Conservation (phyloP, 2,329 filamentous ascomycete genomes). For the Xylariaceae sp. region DNA sequence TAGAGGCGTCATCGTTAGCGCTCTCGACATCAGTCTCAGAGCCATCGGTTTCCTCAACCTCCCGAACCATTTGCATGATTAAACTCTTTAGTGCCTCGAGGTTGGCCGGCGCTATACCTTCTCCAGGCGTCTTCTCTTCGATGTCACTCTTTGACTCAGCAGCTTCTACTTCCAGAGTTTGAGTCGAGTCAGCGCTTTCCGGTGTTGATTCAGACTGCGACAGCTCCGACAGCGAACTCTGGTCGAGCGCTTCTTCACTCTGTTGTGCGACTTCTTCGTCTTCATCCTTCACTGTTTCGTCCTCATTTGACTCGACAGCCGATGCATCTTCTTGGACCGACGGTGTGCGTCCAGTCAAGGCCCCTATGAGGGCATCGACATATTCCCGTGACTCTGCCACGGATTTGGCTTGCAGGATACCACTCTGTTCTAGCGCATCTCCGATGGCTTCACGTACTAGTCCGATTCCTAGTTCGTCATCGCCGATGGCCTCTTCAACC, state of each 20-base stretch:
- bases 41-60: constrained; percentile 35
- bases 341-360: constrained; percentile 36
- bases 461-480: constrained; percentile 49
- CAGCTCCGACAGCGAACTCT: background rate
- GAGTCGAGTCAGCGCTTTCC: background rate
- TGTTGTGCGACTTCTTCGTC: background rate
- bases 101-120: constrained; percentile 10
- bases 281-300: constrained; percentile 10
- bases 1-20: constrained; percentile 32
- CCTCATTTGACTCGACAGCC: constrained; percentile 2
- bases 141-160: constrained; percentile 5
- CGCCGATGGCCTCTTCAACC: constrained; percentile 53
- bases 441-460: constrained; percentile 51
- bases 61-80: constrained; percentile 47
- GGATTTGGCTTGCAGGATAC: constrained; percentile 43
- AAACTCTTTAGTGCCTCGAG: constrained; percentile 37
- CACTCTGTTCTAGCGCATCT: constrained; percentile 50
- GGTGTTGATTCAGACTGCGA: background rate
- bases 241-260: constrained; percentile 2
- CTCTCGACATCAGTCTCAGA: constrained; percentile 25
- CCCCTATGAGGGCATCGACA: constrained; percentile 46
- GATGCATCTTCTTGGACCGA: constrained; percentile 10
- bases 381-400: constrained; percentile 44
- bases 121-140: constrained; percentile 24
- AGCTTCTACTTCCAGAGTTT: constrained; percentile 6